These are phyloP conservation scores for Yarrowia sp. DNA, from an alignment of 805 yeast genomes.

Conservation along the genomic window DNA sequence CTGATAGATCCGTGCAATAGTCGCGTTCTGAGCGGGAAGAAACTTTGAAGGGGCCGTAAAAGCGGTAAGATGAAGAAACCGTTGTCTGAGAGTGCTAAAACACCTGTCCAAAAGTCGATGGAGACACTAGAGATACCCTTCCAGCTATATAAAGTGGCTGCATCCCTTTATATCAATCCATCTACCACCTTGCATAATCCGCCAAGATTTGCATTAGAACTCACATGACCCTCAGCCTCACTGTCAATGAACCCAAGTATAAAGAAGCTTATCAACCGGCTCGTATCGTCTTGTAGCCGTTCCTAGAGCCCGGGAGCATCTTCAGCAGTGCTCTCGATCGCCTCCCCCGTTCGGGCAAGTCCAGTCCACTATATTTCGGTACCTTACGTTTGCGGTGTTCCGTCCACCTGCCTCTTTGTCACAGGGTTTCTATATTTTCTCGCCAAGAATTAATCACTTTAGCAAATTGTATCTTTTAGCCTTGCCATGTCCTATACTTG, in stretches of 20 bases:
- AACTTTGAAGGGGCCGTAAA: not conserved
- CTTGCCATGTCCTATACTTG: conserved; percentile 14
- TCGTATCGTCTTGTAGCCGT: not conserved
- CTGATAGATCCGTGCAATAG: no score
- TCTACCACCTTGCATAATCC: conserved; percentile 34
- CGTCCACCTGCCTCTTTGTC: conserved; percentile 24
- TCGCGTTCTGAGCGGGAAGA: not conserved
- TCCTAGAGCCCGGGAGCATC: no score
- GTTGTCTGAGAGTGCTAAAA: no score
- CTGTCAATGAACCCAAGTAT: conserved; percentile 27
- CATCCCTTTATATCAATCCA: conserved; percentile 19
- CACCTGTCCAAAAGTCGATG: not conserved
- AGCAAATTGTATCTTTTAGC: conserved; percentile 5
- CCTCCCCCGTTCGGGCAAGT: not conserved
- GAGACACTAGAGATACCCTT: not conserved
- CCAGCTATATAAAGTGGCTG: not conserved
- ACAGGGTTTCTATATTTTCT: not conserved
- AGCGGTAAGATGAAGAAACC: no score
- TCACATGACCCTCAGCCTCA: conserved; percentile 38
- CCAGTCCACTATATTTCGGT: not conserved
- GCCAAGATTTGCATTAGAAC: conserved; percentile 30
- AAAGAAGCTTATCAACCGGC: conserved; percentile 16
- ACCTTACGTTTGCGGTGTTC: conserved; percentile 1
- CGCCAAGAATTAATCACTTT: conserved; percentile 23
- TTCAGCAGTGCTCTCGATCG: no score